phyloP scores from a whole-genome alignment of 192 early-diverging fungal genomes.

The Chytriomyces sp. region DNA sequence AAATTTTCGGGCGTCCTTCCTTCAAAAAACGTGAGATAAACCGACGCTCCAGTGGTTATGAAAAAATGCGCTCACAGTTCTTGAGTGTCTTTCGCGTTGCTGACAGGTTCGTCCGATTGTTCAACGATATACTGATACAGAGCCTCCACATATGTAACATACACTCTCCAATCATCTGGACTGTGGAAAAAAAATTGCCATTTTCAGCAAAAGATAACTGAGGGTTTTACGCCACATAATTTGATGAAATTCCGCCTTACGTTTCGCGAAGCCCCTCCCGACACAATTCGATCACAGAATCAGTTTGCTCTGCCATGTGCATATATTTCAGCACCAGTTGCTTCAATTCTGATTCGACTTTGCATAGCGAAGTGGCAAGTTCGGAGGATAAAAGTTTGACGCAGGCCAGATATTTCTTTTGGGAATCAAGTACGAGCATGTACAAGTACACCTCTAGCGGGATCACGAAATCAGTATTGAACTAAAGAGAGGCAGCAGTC shows the following conservation, averaged over 20 bases:
- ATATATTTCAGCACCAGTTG: conserved; percentile 26
- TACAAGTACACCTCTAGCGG: conserved; percentile 79
- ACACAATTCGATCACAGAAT: conserved; percentile 25
- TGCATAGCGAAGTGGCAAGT: conserved; percentile 60
- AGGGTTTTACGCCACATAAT: neutral
- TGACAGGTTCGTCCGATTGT: conserved; percentile 36
- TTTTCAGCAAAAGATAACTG: neutral
- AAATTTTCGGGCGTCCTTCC: conserved; percentile 3
- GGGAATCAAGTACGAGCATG: conserved; percentile 70
- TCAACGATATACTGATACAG: conserved; percentile 50
- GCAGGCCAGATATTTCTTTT: conserved; percentile 72
- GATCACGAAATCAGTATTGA: neutral
- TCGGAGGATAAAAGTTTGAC: conserved; percentile 66
- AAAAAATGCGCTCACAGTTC: conserved; percentile 8
- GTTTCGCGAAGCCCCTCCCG: conserved; percentile 8
- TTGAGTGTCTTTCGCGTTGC: neutral
- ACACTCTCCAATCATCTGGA: conserved; percentile 77
- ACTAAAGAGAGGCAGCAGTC: too few relatives aligned
- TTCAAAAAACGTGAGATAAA: neutral
- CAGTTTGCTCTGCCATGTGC: conserved; percentile 29
- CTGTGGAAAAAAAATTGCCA: conserved; percentile 40
- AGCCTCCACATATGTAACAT: conserved; percentile 66
- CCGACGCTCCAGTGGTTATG: neutral
- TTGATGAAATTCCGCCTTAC: neutral
- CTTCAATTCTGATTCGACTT: conserved; percentile 72